Evolutionary conservation across 495 filamentous ascomycete genomes (phyloP).

Genomic region (Xylaria intraflava): DNA sequence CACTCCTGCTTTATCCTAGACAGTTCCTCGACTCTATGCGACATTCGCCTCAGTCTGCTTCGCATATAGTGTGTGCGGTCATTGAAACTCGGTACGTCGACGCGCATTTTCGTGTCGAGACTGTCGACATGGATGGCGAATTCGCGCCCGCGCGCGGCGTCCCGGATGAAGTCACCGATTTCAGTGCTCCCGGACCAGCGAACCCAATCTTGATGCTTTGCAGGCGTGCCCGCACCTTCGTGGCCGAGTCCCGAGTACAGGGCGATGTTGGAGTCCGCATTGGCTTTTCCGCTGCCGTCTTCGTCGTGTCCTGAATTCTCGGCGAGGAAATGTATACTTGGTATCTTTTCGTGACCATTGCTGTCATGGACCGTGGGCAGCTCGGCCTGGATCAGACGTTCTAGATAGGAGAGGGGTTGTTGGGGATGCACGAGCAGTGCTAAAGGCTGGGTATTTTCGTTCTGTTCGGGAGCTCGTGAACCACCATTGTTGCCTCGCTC

Average conservation of each 20-base stretch:
- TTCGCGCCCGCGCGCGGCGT: constrained; percentile 74
- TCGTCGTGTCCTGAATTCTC: constrained; percentile 62
- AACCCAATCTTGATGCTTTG: constrained; percentile 53
- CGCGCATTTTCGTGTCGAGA: constrained; percentile 57
- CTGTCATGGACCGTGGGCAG: constrained; percentile 60
- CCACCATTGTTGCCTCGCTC: constrained; percentile 40
- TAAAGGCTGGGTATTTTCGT: constrained; percentile 68
- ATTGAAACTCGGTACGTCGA: constrained; percentile 79
- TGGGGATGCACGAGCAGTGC: constrained; percentile 87
- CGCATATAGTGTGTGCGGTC: constrained; percentile 86
- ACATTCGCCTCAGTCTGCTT: constrained; percentile 63
- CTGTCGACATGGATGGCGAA: constrained; percentile 83
- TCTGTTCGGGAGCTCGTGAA: constrained; percentile 33
- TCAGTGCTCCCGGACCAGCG: constrained; percentile 90
- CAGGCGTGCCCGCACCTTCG: constrained; percentile 30
- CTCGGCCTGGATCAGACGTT: constrained; percentile 85
- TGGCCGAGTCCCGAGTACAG: constrained; percentile 55
- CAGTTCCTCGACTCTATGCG: constrained; percentile 56
- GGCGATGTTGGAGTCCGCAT: constrained; percentile 40
- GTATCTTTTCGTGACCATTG: constrained; percentile 57
- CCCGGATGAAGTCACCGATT: constrained; percentile 91
- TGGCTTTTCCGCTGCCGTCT: constrained; percentile 23
- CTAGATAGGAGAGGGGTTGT: constrained; percentile 87
- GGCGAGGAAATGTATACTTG: constrained; percentile 72
- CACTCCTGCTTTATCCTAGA: constrained; percentile 74